Evolutionary conservation across 2,329 filamentous ascomycete genomes (phyloP), one percentile per base, ranked within the genome.

Genomic region (Diaporthe citri): DNA sequence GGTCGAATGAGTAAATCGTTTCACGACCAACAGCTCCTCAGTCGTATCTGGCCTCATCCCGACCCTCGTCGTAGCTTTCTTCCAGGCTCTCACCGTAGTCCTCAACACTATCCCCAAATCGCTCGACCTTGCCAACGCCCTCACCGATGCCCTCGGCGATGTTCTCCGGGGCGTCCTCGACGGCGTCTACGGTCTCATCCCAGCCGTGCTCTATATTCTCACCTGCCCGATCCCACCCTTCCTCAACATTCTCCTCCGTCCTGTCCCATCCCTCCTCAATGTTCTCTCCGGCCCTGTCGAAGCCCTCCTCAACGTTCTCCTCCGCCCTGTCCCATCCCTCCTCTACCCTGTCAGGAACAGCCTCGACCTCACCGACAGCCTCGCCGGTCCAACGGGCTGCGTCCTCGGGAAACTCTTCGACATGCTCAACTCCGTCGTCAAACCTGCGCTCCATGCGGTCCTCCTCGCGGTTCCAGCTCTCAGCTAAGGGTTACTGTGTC

Each of bases 161-260:
- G 39, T 75, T 60, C 71, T 75, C 74, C 4, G 74, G 74, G 20
- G 71, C 74, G 7, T 74, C 17, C 64, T 75, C 74, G 12, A 74
- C 74, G 5, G 71, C 71, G 3, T 75, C 71, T 3, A 74, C 74
- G 2, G 74, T 73, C 10, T 75, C 36, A 20, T 75, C 70, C 74
- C 74, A 75, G 78, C 64, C 79, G 74, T 72, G 22, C 75, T 76
- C 75, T 2, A 72, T 64, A 62, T 84, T 79, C 64, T 81, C 81
- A 57, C 80, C 70, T 15, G 34, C 52, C 1, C 70, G 74, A 10
- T 75, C 74, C 22, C 71, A 57, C 13, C 39, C 74, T 13, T 72
- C 34, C 60, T 69, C 73, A 7, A 75, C 60, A 12, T 39, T 62
- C 8, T 73, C 71, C 39, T 60, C 72, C 8, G 72, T 34, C 4